These are phyloP conservation scores for Otatea glauca DNA, from an alignment of 176 grass and related monocot species.

Conservation along the genomic window DNA sequence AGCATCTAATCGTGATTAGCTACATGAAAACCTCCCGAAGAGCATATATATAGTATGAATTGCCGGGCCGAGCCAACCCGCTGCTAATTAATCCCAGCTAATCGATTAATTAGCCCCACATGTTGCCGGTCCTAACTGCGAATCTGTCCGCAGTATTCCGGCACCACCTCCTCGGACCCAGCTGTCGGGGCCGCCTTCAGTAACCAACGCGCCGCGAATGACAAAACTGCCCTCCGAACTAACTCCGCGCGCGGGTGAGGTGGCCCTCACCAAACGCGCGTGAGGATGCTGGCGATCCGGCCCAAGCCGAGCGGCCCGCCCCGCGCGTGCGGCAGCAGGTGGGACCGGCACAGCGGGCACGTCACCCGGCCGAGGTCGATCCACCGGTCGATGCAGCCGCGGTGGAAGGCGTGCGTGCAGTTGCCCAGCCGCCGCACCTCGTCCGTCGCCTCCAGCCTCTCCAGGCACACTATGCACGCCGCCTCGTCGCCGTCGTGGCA, in stretches of 20 bases:
- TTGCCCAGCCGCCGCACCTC: slow-evolving; percentile 67
- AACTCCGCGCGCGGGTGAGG: not conserved
- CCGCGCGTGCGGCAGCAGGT: slow-evolving; percentile 41
- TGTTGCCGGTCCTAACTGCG: not conserved
- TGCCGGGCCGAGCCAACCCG: not conserved
- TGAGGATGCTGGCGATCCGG: slow-evolving; percentile 34
- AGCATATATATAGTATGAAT: not conserved
- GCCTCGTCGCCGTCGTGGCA: not conserved
- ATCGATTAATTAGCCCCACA: not conserved
- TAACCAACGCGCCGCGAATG: not conserved
- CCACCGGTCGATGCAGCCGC: slow-evolving; percentile 78
- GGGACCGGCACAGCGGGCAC: slow-evolving; percentile 70
- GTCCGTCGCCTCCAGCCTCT: slow-evolving; percentile 47
- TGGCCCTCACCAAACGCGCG: slow-evolving; percentile 8
- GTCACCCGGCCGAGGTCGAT: slow-evolving; percentile 62
- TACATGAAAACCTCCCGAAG: not conserved
- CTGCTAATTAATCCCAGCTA: not conserved
- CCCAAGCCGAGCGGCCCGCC: not conserved
- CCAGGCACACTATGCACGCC: slow-evolving; percentile 78
- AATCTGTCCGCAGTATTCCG: slow-evolving; percentile 28
- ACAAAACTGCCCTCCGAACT: not conserved
- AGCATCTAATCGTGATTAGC: not conserved
- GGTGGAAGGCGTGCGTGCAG: slow-evolving; percentile 77
- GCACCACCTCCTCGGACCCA: not conserved
- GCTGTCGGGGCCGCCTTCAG: not conserved